A percentile compares a stretch with the other conserved stretches of the same genome.
These are phyloP conservation scores for Phoma herbarum DNA, from an alignment of 2,329 filamentous ascomycete species.

Conservation along the genomic window DNA sequence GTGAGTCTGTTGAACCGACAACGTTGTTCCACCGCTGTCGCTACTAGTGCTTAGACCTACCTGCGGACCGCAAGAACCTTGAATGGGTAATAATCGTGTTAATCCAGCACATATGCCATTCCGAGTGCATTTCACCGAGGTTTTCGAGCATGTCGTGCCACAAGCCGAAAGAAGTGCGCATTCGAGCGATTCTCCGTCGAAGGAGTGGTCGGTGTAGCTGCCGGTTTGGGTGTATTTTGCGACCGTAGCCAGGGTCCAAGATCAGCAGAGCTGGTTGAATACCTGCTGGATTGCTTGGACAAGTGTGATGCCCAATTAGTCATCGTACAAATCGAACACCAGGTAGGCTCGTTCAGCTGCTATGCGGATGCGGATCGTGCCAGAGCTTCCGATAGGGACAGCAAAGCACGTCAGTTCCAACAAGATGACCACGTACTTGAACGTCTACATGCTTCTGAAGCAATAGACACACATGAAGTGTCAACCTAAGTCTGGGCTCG, in stretches of 20 bases:
- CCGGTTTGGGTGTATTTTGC: not conserved
- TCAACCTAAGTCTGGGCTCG: too few relatives aligned
- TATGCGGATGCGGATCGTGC: not conserved
- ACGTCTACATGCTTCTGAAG: not conserved
- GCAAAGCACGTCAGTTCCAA: not conserved
- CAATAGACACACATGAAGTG: not conserved
- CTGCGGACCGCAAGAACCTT: not conserved
- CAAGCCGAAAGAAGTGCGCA: not conserved
- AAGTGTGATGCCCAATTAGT: not conserved
- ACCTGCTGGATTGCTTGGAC: not conserved
- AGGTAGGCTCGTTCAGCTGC: not conserved
- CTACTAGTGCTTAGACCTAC: constrained; percentile 1
- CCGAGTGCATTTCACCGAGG: not conserved
- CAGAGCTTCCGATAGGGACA: not conserved
- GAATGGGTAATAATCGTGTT: not conserved
- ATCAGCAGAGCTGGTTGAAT: not conserved
- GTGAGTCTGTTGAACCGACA: not conserved
- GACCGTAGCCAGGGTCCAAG: not conserved
- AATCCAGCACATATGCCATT: not conserved
- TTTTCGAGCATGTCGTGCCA: not conserved
- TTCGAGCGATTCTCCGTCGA: not conserved
- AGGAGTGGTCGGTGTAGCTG: not conserved
- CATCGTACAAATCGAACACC: not conserved
- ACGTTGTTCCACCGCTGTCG: not conserved
- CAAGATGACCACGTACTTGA: not conserved